phyloP scores from a whole-genome alignment of 441 rosid genomes.

The Flueggea neowawraea region DNA sequence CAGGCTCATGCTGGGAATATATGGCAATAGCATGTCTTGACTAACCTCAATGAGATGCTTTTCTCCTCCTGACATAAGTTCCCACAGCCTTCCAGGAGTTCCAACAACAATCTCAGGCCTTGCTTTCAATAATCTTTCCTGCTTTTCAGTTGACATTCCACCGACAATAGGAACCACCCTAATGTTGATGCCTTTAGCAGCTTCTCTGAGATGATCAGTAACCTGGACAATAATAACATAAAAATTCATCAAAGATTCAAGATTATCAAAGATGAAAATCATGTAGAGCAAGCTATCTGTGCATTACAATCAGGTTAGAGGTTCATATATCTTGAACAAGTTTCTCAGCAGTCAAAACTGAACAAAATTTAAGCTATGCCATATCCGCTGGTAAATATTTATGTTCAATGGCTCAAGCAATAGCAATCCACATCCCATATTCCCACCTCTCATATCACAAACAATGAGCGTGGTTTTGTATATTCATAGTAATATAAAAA shows the following conservation, averaged over 20 bases:
- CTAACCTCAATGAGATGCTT: slow-evolving; percentile 88
- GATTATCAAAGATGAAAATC: neutral
- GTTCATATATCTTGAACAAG: no score
- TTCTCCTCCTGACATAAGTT: slow-evolving; percentile 95
- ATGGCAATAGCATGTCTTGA: neutral
- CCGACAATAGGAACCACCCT: slow-evolving; percentile 93
- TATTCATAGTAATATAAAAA: no score
- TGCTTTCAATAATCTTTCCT: slow-evolving; percentile 77
- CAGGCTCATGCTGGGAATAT: no score
- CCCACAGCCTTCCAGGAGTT: slow-evolving; percentile 99
- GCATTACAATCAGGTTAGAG: no score
- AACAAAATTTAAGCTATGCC: no score
- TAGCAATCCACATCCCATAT: no score
- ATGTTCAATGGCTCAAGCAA: no score
- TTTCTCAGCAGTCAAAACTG: no score
- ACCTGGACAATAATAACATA: slow-evolving; percentile 44
- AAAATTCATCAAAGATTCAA: no score
- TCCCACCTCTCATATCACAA: no score
- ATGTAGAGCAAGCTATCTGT: neutral
- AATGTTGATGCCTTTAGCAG: slow-evolving; percentile 54
- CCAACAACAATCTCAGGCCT: slow-evolving; percentile 94
- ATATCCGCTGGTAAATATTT: no score
- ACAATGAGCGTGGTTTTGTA: no score
- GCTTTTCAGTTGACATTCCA: slow-evolving; percentile 93
- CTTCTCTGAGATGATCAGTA: slow-evolving; percentile 78